Percentiles rank a stretch among this genome's conserved stretches.
Conservation (phyloP, 352 stramenopile species). For the Pythium aristosporum region DNA sequence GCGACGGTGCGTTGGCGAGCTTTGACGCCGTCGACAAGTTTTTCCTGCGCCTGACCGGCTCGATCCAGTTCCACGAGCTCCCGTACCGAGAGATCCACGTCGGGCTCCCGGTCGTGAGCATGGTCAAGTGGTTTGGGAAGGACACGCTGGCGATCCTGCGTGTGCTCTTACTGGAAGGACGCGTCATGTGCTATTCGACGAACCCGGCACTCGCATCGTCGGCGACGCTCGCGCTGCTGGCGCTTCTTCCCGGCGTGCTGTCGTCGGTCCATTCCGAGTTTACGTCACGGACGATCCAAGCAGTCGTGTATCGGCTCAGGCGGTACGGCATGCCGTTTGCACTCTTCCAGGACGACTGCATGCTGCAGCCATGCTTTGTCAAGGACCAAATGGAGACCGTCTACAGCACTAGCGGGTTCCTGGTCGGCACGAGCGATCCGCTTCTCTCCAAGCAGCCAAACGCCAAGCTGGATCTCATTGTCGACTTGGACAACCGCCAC, state of each 20-base stretch:
- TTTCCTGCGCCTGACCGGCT: slow-evolving; percentile 24
- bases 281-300: slow-evolving; percentile 41
- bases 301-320: slow-evolving; percentile 38
- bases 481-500: slow-evolving; percentile 58
- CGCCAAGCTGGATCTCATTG: slow-evolving; percentile 51
- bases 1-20: slow-evolving; percentile 19
- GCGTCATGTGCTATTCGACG: slow-evolving; percentile 73
- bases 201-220: slow-evolving; percentile 52
- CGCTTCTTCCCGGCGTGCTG: slow-evolving; percentile 53
- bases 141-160: slow-evolving; percentile 69
- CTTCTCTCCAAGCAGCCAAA: slow-evolving; percentile 51
- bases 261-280: slow-evolving; percentile 32
- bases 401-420: slow-evolving; percentile 39
- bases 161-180: slow-evolving; percentile 70
- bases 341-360: slow-evolving; percentile 39
- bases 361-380: slow-evolving; percentile 51
- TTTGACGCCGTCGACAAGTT: slow-evolving; percentile 34
- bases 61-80: slow-evolving; percentile 34
- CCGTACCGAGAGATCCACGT: slow-evolving; percentile 42
- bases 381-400: slow-evolving; percentile 29
- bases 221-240: slow-evolving; percentile 49
- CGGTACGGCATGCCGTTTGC: slow-evolving; percentile 49
- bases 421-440: slow-evolving; percentile 54
- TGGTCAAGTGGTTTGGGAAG: slow-evolving; percentile 49
- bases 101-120: slow-evolving; percentile 43